phyloP scores from a whole-genome alignment of 2,329 filamentous ascomycete species.

The Verticillium dahliae region DNA sequence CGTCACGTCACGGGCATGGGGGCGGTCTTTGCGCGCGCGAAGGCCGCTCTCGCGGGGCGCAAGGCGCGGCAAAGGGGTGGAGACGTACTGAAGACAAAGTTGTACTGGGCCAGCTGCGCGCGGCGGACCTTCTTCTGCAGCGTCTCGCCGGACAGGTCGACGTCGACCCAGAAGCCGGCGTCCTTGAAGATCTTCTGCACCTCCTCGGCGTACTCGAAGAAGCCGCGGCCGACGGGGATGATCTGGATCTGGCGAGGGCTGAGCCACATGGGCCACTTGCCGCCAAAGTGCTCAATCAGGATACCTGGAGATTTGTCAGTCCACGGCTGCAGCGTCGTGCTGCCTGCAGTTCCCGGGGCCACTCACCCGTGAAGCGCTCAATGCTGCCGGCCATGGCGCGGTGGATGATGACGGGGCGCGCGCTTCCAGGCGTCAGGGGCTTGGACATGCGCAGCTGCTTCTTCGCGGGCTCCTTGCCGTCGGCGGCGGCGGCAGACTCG shows the following conservation, averaged over 20 bases:
- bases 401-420: conserved; percentile 81
- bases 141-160: conserved; percentile 69
- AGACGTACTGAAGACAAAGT: conserved; percentile 67
- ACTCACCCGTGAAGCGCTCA: conserved; percentile 33
- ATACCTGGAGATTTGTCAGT: conserved; percentile 32
- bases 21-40: no score
- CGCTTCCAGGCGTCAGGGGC: conserved; percentile 59
- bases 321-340: no score
- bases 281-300: conserved; percentile 75
- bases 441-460: conserved; percentile 28
- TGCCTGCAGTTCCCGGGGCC: background rate
- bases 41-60: no score
- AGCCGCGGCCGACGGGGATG: conserved; percentile 59
- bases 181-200: conserved; percentile 62
- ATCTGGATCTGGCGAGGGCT: conserved; percentile 69
- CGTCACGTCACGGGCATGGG: no score
- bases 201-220: conserved; percentile 61
- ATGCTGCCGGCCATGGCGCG: conserved; percentile 71
- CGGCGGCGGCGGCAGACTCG: conserved; percentile 23
- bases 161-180: conserved; percentile 63
- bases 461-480: conserved; percentile 15
- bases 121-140: conserved; percentile 87
- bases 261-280: conserved; percentile 87
- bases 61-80: no score
- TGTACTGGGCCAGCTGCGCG: conserved; percentile 74